Evolutionary conservation across 306 rosid species (phyloP), one percentile per base, ranked within the genome.

Genomic region (Lagenaria siceraria): DNA sequence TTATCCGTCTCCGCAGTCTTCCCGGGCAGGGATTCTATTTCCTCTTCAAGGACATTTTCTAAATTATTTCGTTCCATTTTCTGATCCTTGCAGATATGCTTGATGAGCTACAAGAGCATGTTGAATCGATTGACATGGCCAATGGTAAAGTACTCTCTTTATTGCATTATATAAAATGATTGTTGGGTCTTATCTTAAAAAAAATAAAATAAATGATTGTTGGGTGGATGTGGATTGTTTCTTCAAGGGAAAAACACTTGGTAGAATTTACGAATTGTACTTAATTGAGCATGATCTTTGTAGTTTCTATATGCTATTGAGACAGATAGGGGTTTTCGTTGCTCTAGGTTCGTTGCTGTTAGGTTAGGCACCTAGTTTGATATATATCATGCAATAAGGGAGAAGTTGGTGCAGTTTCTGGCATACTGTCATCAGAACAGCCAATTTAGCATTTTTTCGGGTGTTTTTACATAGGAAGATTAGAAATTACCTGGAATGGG

Each of bases 21-120:
- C 21, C 24, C 9, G 7, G 15, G 40, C 53, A 17, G 14, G 74
- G 55, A 38, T 70, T 70, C 56, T 40, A 5, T 70, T 69, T 71
- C 1, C 76, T 21, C 22, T 25, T 48, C 58, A 17, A 25, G 61
- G 61, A 49, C 19, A 51, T 73, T 73, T 49, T 1, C 24, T 17
- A 17, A 51, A 51, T n/a, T 29, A 4, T 48, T 18, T 29, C 6
- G 38, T 29, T 60, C 55, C 11, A 17, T 17, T 56, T 55, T 43
- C 27, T 43, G 29, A 55, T 80, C 65, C 4, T 66, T 85, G 75
- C 88, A 92, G 99, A 56, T 78, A 38, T 96, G 91, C 84, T 96
- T 86, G 98, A 96, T 80, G 97, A 95, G 83, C 78, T 95, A 84
- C 96, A 92, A 66, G 99, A 95, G 85, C 99, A 95, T 59, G 97